Percentiles rank a stretch among this genome's conserved stretches.
These are phyloP conservation scores for Dianthus caryophyllus DNA, from an alignment of 148 eudicot genomes.

Conservation along the genomic window DNA sequence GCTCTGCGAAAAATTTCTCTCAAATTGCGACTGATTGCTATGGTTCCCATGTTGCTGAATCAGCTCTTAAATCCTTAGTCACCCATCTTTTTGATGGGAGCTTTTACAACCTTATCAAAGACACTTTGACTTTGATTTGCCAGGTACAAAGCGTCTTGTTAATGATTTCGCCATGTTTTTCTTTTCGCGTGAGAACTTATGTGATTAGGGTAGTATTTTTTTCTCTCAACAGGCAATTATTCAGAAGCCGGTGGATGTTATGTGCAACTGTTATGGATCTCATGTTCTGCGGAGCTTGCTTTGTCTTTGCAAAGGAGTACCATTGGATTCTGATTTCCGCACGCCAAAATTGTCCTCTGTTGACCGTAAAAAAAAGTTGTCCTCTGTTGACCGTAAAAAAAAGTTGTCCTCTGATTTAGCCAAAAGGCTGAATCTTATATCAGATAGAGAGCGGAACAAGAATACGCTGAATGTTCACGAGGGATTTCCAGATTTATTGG, in stretches of 20 bases:
- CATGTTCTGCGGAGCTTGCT: constrained; percentile 92
- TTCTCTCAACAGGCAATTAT: constrained; percentile 52
- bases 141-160: constrained; percentile 39
- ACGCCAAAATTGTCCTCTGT: constrained; percentile 50
- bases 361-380: too few species aligned
- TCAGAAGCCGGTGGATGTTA: constrained; percentile 58
- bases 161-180: not conserved
- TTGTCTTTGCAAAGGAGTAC: constrained; percentile 86
- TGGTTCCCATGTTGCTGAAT: constrained; percentile 95
- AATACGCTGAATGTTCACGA: constrained; percentile 33
- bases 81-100: constrained; percentile 59
- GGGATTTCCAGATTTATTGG: constrained; percentile 71
- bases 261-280: constrained; percentile 86
- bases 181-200: not conserved
- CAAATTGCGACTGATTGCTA: constrained; percentile 65
- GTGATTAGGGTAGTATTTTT: not conserved
- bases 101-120: constrained; percentile 46
- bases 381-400: too few species aligned
- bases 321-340: constrained; percentile 61
- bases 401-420: constrained; percentile 60
- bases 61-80: constrained; percentile 79
- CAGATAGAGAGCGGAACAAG: constrained; percentile 29
- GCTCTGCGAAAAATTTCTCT: constrained; percentile 60
- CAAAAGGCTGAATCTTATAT: constrained; percentile 53
- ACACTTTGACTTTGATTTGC: constrained; percentile 59